Conservation (phyloP, 495 filamentous ascomycete species). For the Glarea lozoyensis region DNA sequence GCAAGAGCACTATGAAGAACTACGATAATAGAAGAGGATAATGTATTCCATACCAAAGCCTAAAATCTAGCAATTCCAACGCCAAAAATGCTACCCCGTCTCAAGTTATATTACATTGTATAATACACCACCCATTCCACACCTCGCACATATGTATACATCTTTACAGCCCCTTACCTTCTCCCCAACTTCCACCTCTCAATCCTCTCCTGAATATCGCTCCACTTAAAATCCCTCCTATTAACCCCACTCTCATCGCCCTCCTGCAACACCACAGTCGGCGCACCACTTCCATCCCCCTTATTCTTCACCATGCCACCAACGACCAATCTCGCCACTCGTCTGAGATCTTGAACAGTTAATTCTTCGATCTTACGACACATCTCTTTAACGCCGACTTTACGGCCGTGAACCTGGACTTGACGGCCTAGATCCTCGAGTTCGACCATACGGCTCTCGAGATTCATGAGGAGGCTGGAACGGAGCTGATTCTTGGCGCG, state of each 20-base stretch:
- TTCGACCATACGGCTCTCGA: constrained; percentile 95
- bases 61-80: too few relatives aligned
- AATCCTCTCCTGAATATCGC: constrained; percentile 80
- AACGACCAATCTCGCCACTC: constrained; percentile 76
- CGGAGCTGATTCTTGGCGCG: constrained; percentile 98
- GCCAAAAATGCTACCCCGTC: too few relatives aligned
- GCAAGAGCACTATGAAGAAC: too few relatives aligned
- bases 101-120: too few relatives aligned
- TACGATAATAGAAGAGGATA: too few relatives aligned
- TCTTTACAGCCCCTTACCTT: constrained; percentile 29
- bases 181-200: constrained; percentile 75
- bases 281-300: constrained; percentile 75
- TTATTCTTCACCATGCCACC: constrained; percentile 66
- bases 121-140: background rate
- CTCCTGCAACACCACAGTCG: constrained; percentile 94
- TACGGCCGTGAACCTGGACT: constrained; percentile 88
- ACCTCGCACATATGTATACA: background rate
- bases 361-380: constrained; percentile 74
- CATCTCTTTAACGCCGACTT: constrained; percentile 90
- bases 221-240: constrained; percentile 61
- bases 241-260: constrained; percentile 45
- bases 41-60: too few relatives aligned
- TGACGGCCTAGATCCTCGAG: constrained; percentile 95
- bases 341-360: constrained; percentile 70
- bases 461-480: constrained; percentile 89